Conservation (phyloP, 2,329 filamentous ascomycete genomes). For the Beauveria sp. region DNA sequence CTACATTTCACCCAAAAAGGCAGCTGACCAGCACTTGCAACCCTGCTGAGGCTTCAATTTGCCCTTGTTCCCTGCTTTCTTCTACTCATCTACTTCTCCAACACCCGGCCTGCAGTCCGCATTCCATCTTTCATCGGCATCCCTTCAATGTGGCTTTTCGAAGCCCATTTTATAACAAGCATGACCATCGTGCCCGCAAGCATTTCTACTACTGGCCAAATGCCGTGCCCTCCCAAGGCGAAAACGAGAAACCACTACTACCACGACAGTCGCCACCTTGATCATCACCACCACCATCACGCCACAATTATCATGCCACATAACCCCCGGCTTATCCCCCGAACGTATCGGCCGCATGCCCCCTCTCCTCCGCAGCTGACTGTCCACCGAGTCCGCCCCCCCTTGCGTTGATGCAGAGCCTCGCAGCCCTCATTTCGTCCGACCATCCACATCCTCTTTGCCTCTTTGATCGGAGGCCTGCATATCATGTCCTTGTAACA, state of each 20-base stretch:
- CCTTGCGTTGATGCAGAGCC: background rate
- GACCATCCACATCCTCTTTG: no score
- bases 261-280: background rate
- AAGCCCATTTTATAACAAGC: no score
- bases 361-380: background rate
- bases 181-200: no score
- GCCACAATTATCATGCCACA: background rate
- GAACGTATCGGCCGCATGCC: background rate
- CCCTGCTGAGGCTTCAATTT: conserved; percentile 3
- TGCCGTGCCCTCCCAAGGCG: background rate
- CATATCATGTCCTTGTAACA: background rate
- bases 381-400: no score
- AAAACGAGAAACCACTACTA: background rate
- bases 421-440: background rate
- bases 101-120: background rate
- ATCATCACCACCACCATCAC: background rate
- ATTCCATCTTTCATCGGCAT: background rate
- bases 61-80: background rate
- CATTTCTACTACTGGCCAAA: no score
- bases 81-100: background rate
- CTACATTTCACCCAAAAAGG: conserved; percentile 1
- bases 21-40: background rate
- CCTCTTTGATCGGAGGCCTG: conserved; percentile 2
- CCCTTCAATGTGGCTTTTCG: background rate
- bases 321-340: conserved; percentile 4